A percentile compares a stretch with the other conserved stretches of the same genome.
Evolutionary conservation across 495 filamentous ascomycete genomes (phyloP).

Genomic region (Aspergillus mulundensis): DNA sequence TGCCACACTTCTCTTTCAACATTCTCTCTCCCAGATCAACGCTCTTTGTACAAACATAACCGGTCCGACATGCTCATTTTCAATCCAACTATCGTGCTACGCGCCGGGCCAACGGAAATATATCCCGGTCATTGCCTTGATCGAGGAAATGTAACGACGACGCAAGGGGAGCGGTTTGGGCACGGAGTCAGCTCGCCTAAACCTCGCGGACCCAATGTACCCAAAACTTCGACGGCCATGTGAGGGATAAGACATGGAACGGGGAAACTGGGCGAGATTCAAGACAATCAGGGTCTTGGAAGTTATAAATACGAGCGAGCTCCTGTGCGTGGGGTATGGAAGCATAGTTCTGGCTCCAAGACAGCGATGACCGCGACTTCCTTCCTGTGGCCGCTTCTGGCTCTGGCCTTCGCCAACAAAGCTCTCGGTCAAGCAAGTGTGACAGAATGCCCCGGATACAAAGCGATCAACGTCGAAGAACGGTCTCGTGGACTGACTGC

Average conservation of each 20-base stretch:
- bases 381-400: neutral
- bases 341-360: neutral
- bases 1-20: neutral
- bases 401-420: neutral
- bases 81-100: neutral
- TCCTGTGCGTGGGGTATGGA: neutral
- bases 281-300: neutral
- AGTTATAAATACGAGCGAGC: neutral
- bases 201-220: neutral
- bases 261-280: neutral
- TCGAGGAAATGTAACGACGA: neutral
- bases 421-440: neutral
- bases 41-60: neutral
- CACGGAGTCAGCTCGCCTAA: neutral
- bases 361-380: neutral
- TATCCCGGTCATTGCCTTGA: neutral
- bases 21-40: neutral
- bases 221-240: neutral
- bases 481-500: constrained; percentile 41
- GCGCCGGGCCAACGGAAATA: neutral
- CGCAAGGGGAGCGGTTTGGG: neutral
- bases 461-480: constrained; percentile 59
- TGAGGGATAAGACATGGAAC: neutral
- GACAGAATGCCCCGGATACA: constrained; percentile 64
- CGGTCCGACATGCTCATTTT: neutral